Percentiles rank a stretch among this genome's conserved stretches.
phyloP scores from a whole-genome alignment of 179 eudicot species.

The Heliamphora pulchella region DNA sequence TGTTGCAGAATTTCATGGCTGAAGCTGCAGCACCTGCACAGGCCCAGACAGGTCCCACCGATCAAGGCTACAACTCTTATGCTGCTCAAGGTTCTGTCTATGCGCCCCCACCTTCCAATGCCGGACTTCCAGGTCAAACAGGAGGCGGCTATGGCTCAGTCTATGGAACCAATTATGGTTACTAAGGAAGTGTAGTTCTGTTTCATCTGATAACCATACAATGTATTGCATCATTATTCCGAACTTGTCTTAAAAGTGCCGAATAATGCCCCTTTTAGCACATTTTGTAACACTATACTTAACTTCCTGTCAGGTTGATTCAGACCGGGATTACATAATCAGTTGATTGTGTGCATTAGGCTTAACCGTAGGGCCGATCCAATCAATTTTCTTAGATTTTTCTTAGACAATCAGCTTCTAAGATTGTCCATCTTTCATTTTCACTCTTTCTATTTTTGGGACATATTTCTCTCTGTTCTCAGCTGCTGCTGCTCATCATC shows the following conservation, averaged over 20 bases:
- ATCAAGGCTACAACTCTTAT: constrained; percentile 37
- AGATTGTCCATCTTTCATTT: too few species aligned
- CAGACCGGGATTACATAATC: background rate
- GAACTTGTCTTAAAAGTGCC: background rate
- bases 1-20: constrained; percentile 48
- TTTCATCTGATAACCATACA: background rate
- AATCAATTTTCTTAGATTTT: background rate
- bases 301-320: background rate
- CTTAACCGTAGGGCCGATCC: background rate
- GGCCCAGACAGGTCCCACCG: constrained; percentile 25
- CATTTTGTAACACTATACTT: constrained; percentile 6
- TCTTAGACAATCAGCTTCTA: too few species aligned
- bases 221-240: constrained; percentile 1
- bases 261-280: constrained; percentile 9
- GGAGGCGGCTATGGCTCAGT: constrained; percentile 30
- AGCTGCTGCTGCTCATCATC: too few species aligned
- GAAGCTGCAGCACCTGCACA: constrained; percentile 39
- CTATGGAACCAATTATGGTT: constrained; percentile 41
- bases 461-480: too few species aligned
- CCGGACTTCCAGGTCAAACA: constrained; percentile 22
- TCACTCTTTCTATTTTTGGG: too few species aligned
- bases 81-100: constrained; percentile 24
- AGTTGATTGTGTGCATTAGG: constrained; percentile 6
- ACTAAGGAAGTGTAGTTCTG: constrained; percentile 11
- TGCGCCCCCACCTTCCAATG: constrained; percentile 25